A percentile compares a stretch with the other conserved stretches of the same genome.
Conservation (phyloP, 2,329 filamentous ascomycete species). For the Elsinoe arachidis region DNA sequence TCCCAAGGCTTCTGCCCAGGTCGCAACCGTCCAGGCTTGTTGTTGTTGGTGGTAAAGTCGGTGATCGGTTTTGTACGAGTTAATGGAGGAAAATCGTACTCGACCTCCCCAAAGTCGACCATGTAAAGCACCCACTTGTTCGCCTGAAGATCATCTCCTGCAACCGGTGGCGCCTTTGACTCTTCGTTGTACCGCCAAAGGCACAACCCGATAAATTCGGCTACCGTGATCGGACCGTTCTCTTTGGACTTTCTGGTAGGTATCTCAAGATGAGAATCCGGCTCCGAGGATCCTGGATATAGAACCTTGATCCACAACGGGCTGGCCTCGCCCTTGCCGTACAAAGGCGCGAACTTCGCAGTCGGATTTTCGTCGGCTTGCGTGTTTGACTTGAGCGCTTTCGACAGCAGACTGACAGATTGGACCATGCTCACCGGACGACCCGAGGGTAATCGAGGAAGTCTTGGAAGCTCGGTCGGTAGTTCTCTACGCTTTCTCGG, state of each 20-base stretch:
- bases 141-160: constrained; percentile 60
- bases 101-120: constrained; percentile 75
- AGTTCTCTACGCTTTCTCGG: constrained; percentile 55
- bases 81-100: constrained; percentile 74
- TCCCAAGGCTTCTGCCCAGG: constrained; percentile 71
- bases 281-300: constrained; percentile 58
- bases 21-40: constrained; percentile 54
- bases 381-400: constrained; percentile 63
- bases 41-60: constrained; percentile 72
- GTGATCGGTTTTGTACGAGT: constrained; percentile 65
- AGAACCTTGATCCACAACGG: constrained; percentile 72
- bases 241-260: constrained; percentile 63
- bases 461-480: constrained; percentile 50
- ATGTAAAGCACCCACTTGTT: constrained; percentile 78
- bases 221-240: constrained; percentile 61
- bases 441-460: constrained; percentile 55
- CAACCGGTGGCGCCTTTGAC: constrained; percentile 58
- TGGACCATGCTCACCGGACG: constrained; percentile 62
- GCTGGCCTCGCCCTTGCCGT: constrained; percentile 68
- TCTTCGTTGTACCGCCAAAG: constrained; percentile 73
- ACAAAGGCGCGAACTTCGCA: constrained; percentile 66
- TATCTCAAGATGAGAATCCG: constrained; percentile 60
- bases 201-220: constrained; percentile 72
- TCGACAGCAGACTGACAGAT: constrained; percentile 62
- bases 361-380: constrained; percentile 62